These are phyloP conservation scores for Salix purpurea DNA, from an alignment of 345 rosid genomes.

Conservation along the genomic window DNA sequence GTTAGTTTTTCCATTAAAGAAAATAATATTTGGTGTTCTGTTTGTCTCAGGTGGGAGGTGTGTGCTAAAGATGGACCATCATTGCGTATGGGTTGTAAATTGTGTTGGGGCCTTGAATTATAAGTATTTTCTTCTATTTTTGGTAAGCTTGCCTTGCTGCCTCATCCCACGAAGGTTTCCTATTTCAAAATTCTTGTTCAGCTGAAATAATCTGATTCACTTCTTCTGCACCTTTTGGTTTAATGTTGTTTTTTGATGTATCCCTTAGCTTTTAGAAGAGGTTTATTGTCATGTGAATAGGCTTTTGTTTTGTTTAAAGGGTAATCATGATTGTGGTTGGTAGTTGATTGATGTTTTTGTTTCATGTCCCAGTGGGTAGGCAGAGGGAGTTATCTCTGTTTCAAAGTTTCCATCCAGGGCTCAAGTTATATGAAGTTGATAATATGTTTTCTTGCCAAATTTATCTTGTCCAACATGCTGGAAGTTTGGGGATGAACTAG, in stretches of 20 bases:
- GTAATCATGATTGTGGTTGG: not conserved
- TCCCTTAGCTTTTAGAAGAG: not conserved
- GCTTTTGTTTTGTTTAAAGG: not conserved
- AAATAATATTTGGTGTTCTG: slow-evolving; percentile 19
- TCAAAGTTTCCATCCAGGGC: not conserved
- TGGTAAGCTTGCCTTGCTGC: slow-evolving; percentile 52
- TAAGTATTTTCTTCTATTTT: slow-evolving; percentile 88
- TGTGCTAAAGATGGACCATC: slow-evolving; percentile 94
- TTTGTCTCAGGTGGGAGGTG: slow-evolving; percentile 74
- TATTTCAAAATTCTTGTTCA: not conserved
- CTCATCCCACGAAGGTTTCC: not conserved
- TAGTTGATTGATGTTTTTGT: not conserved
- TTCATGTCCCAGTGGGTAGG: not conserved
- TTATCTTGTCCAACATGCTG: not conserved
- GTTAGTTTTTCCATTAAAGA: not conserved
- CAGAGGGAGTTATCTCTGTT: not conserved
- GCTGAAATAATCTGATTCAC: not conserved
- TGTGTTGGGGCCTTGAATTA: slow-evolving; percentile 95
- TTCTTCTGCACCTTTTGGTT: not conserved
- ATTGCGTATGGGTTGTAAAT: slow-evolving; percentile 99
- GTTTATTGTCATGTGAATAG: not conserved
- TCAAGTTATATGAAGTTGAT: not conserved
- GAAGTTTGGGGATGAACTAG: not conserved
- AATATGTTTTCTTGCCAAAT: not conserved
- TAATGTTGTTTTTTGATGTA: not conserved